Evolutionary conservation across 192 early-diverging fungal genomes (phyloP).

Genomic region (Jimgerdemannia flammicorona): DNA sequence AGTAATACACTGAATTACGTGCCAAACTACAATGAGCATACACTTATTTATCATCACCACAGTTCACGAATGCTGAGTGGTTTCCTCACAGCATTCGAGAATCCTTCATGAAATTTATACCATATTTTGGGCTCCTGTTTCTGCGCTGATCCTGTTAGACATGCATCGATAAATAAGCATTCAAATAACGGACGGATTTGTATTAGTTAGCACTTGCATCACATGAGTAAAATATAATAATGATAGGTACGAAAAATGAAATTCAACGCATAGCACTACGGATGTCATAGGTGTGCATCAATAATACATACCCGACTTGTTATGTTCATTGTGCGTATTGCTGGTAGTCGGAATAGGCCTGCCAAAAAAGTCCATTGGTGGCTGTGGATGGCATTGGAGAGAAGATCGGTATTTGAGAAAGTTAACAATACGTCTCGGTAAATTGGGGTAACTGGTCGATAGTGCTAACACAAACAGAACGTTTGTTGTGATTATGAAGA

Average conservation of each 20-base stretch:
- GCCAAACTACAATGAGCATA: no score
- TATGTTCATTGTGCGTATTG: background rate
- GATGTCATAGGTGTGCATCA: background rate
- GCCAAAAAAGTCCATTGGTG: slow-evolving; percentile 78
- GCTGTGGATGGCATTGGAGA: background rate
- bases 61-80: slow-evolving; percentile 64
- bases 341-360: slow-evolving; percentile 39
- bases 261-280: background rate
- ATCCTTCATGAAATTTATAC: slow-evolving; percentile 88
- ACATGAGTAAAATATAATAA: background rate
- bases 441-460: no score
- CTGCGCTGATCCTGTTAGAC: background rate
- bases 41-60: slow-evolving; percentile 22
- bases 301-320: slow-evolving; percentile 5
- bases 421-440: no score
- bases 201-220: background rate
- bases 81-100: slow-evolving; percentile 85
- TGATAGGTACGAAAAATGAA: background rate
- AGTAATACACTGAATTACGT: no score
- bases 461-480: no score
- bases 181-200: background rate
- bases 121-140: slow-evolving; percentile 36
- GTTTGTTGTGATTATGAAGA: no score
- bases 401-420: no score
- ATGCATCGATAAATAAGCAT: background rate